phyloP scores from a whole-genome alignment of 257 asterid genomes.

The Nicotiana undulata region DNA sequence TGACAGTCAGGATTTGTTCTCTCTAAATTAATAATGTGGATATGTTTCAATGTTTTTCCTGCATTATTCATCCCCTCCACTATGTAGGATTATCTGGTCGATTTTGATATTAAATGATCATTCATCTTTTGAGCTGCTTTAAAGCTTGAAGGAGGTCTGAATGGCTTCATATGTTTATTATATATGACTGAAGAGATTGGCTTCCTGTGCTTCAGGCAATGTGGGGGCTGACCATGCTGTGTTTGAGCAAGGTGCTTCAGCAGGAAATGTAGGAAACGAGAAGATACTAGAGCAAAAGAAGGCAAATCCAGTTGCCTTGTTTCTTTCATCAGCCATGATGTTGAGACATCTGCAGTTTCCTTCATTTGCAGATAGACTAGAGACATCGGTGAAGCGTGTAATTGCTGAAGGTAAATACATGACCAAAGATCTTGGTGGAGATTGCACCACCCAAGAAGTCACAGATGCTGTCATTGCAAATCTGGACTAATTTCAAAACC shows the following conservation, averaged over 20 bases:
- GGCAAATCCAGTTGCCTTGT: conserved; percentile 89
- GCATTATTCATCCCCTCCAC: neutral
- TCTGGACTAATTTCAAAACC: conserved; percentile 29
- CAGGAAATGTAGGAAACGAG: conserved; percentile 89
- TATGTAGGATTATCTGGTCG: neutral
- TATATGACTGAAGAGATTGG: neutral
- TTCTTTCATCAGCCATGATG: conserved; percentile 96
- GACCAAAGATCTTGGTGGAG: conserved; percentile 89
- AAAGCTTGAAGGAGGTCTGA: neutral
- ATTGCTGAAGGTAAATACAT: conserved; percentile 60
- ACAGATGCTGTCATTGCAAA: conserved; percentile 85
- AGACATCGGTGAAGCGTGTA: conserved; percentile 74
- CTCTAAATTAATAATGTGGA: neutral
- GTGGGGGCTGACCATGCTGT: conserved; percentile 93
- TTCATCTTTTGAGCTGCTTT: neutral
- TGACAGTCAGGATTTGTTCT: neutral
- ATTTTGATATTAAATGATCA: neutral
- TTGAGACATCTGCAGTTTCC: conserved; percentile 95
- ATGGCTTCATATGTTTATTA: neutral
- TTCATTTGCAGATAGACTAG: conserved; percentile 88
- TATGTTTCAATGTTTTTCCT: neutral
- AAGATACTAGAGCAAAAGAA: conserved; percentile 51
- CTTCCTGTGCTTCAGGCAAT: conserved; percentile 42
- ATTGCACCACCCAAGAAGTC: conserved; percentile 77
- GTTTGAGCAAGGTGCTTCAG: conserved; percentile 98